Evolutionary conservation across 345 rosid species (phyloP), one percentile per base, ranked within the genome.

Genomic region (Eucalyptus sideroxylon): DNA sequence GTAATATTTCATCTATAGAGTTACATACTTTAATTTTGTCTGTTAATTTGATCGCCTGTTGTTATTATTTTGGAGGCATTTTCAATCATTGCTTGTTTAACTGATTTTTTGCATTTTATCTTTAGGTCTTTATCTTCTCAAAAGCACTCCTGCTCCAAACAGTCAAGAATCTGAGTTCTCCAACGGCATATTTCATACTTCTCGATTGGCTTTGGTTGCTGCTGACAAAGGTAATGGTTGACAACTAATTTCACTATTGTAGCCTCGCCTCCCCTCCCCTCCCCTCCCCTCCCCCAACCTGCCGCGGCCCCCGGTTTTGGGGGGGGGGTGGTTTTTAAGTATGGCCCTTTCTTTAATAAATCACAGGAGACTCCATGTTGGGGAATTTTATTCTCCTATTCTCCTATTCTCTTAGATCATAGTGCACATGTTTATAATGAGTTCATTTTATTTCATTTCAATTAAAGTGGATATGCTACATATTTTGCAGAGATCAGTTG

Each of bases 121-220:
- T 91, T 45, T 91, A 97, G 99, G 93, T 89, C 92, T 95, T 86
- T 92, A 92, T 89, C 90, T 93, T 27, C 92, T 62, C 81, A 91
- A 92, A 91, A 90, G 89, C 87, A 90, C 92, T 51, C 82, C 91
- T 31, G 87, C 92, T 88, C 88, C 88, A 60, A 89, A 87, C 27
- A 37, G 67, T 89, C 91, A 82, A 77, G 89, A 92, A 62, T 56
- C 90, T 89, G 93, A 86, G 89, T 86, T 87, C 89, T 91, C 94
- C 91, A 92, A 91, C 85, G 93, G 92, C 89, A 87, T 83, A 50
- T 65, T 40, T 91, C 86, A 30, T 90, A 87, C 90, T 86, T 92
- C 91, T 91, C 92, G 94, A 90, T 90, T 94, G 90, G 90, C 89
- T 92, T 90, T 89, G 50, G 67, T 82, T 89, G 89, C 92, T 51